phyloP scores from a whole-genome alignment of 1,284 basidiomycete genomes.

The Heterobasidion annosum region DNA sequence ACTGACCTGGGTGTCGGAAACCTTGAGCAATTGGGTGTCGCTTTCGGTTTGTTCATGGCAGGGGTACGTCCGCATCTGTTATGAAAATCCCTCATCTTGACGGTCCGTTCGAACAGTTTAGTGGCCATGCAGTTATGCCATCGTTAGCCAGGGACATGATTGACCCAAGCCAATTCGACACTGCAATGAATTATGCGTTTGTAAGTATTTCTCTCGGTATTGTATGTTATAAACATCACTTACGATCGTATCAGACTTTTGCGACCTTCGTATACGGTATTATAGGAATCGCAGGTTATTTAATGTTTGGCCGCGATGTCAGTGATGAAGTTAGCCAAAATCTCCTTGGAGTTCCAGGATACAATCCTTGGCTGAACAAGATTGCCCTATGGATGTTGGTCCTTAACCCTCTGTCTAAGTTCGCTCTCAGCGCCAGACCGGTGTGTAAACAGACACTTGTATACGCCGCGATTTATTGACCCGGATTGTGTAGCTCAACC shows the following conservation, averaged over 20 bases:
- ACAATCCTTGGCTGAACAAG: constrained; percentile 67
- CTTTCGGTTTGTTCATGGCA: constrained; percentile 92
- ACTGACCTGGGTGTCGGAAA: constrained; percentile 58
- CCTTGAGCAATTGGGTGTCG: constrained; percentile 56
- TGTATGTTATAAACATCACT: constrained; percentile 4
- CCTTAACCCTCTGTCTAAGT: constrained; percentile 84
- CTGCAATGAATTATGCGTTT: constrained; percentile 83
- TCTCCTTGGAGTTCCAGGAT: constrained; percentile 69
- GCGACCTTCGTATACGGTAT: constrained; percentile 74
- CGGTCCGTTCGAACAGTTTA: constrained; percentile 46
- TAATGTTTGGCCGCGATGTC: constrained; percentile 84
- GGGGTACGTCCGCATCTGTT: constrained; percentile 44
- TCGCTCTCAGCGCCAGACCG: constrained; percentile 79
- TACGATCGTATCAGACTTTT: constrained; percentile 38
- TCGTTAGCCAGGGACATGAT: constrained; percentile 87
- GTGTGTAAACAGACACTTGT: constrained; percentile 30
- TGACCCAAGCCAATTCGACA: constrained; percentile 73
- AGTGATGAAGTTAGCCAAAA: constrained; percentile 87
- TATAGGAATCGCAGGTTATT: constrained; percentile 81
- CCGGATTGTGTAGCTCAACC: constrained; percentile 49
- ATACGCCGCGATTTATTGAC: constrained; percentile 2
- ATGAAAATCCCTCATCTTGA: not conserved
- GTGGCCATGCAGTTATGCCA: constrained; percentile 91
- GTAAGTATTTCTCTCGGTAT: constrained; percentile 26
- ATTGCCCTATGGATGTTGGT: constrained; percentile 87